Evolutionary conservation across 2,329 filamentous ascomycete genomes (phyloP).

Genomic region (Xylaria sp.): DNA sequence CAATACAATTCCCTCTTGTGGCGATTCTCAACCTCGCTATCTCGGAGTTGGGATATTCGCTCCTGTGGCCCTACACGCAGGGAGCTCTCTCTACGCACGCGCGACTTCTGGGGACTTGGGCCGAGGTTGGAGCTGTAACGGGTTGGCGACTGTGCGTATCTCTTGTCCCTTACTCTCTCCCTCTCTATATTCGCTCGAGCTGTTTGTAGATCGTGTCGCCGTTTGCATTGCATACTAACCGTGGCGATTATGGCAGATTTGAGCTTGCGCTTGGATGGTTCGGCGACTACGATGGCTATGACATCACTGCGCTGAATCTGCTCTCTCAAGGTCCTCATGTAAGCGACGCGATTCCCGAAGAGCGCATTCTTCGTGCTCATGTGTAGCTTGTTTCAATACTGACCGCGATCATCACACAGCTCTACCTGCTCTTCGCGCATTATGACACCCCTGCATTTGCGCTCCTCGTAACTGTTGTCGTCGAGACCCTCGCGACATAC

Average conservation of each 20-base stretch:
- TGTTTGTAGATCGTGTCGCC: slow-evolving; percentile 2
- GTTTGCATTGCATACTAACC: slow-evolving; percentile 53
- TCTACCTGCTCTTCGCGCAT: slow-evolving; percentile 81
- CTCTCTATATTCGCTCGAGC: slow-evolving; percentile 4
- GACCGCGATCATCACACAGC: slow-evolving; percentile 53
- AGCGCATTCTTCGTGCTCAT: slow-evolving; percentile 10
- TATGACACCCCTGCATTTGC: slow-evolving; percentile 75
- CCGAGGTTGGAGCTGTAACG: slow-evolving; percentile 66
- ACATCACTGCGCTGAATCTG: slow-evolving; percentile 72
- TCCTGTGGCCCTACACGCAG: slow-evolving; percentile 68
- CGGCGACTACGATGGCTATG: slow-evolving; percentile 77
- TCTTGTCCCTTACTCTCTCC: slow-evolving; percentile 10
- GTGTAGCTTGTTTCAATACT: slow-evolving; percentile 14
- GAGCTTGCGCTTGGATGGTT: slow-evolving; percentile 81
- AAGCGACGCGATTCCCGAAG: slow-evolving; percentile 45
- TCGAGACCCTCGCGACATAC: slow-evolving; percentile 76
- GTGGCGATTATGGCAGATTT: slow-evolving; percentile 61
- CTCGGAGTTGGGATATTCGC: slow-evolving; percentile 72
- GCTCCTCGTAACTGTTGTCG: slow-evolving; percentile 68
- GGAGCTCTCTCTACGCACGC: slow-evolving; percentile 76
- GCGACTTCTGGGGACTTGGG: slow-evolving; percentile 70
- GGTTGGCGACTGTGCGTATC: slow-evolving; percentile 66
- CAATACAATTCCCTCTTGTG: slow-evolving; percentile 64
- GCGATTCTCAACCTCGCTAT: slow-evolving; percentile 68
- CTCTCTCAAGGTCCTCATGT: slow-evolving; percentile 80